Base-by-base conservation (phyloP, 805 yeast species). In the Ogataea henricii region DNA sequence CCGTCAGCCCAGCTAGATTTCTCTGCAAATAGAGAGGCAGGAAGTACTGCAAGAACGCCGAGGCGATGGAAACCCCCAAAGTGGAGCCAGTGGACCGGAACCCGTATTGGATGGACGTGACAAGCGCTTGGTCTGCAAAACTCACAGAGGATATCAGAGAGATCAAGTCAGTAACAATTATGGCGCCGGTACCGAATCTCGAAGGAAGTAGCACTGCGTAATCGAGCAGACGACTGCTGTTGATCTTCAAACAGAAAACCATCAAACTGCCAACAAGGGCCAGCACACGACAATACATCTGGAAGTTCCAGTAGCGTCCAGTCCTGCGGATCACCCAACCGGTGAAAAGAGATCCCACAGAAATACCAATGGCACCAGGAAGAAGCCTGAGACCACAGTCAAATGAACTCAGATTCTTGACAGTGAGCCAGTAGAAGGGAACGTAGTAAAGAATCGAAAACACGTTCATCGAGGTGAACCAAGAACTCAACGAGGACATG, bases 81-180 rank as follows among this genome's bases (percentile, higher is more conserved):
- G 82, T 77, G 3, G 82, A 77, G 1, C 82, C 82, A 1, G 81
- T 76, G 6, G 82, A 70, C 55, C 82, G 66, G 56, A 78, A 78
- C 4, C 81, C 90, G 64, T 91, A 90, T 60, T 89, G 96, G 48
- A 91, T 87, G 0, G 96, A 87, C 0, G 97, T 90, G 2, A 92
- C 85, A 17, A 89, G 77, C 1, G 97, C 96, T 65, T 89, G 96
- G 59, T 74, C 78, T 44, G 78, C 74, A 18, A 72, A 65, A 8
- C 86, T 83, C 2, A 85, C 94, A 1, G 94, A 79, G 0, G 94
- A 83, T 45, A 89, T 85, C 66, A 89, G 73, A 0, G 95, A 86
- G 29, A 88, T 66, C 40, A 89, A 69, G 0, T 91, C 82, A 2
- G 87, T 79, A 0, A 96, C 88, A 51, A 88, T 72, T 63, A 82